phyloP scores from a whole-genome alignment of 768 basidiomycete genomes.

The Favolaschia claudopus region DNA sequence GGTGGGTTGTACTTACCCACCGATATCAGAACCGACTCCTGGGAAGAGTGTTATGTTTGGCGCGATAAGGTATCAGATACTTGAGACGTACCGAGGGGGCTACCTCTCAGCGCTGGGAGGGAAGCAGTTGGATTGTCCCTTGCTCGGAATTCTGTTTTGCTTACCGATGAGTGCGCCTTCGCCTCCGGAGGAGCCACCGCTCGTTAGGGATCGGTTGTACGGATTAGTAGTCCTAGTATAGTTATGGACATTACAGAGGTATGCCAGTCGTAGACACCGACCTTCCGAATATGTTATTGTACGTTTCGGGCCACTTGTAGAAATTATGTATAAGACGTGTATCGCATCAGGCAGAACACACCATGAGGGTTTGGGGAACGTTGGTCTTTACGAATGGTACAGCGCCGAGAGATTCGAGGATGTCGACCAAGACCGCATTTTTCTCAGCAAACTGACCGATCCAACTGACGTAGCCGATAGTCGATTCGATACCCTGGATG shows the following conservation, averaged over 20 bases:
- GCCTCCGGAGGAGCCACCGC: conserved; percentile 87
- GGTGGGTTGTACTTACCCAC: conserved; percentile 51
- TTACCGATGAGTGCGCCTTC: conserved; percentile 78
- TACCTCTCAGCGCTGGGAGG: no score
- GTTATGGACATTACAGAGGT: background rate
- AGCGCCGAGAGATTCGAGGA: conserved; percentile 70
- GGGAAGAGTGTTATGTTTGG: no score
- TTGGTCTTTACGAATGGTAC: conserved; percentile 76
- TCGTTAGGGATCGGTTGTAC: conserved; percentile 72
- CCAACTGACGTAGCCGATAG: conserved; percentile 70
- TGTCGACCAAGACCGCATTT: conserved; percentile 68
- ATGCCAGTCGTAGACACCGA: background rate
- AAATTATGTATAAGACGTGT: no score
- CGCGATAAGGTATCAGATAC: background rate
- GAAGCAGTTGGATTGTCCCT: background rate
- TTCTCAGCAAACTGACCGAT: conserved; percentile 44
- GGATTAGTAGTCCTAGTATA: conserved; percentile 65
- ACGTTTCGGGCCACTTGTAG: no score
- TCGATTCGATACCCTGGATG: conserved; percentile 72
- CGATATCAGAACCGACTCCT: conserved; percentile 84
- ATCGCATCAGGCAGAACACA: no score
- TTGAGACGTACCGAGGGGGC: conserved; percentile 42
- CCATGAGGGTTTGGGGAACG: conserved; percentile 78
- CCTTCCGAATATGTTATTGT: conserved; percentile 79
- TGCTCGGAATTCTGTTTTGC: background rate